Evolutionary conservation across 2,329 filamentous ascomycete genomes (phyloP).

Genomic region (Monilinia laxa): DNA sequence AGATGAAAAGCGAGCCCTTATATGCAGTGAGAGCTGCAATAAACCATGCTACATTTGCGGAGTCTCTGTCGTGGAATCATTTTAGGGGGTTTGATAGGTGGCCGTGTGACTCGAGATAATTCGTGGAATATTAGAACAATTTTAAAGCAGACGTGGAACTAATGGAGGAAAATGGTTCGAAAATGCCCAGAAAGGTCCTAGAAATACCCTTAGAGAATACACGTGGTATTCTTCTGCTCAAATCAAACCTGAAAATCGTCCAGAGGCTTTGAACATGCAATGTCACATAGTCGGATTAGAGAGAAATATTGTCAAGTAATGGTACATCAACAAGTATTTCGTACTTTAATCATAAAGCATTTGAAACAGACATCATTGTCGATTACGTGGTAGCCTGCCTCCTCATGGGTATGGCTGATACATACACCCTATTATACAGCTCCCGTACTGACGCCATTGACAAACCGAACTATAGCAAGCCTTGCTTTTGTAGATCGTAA

Average conservation of each 20-base stretch:
- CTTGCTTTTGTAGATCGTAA: slow-evolving; percentile 90
- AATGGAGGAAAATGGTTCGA: neutral
- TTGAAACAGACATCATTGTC: neutral
- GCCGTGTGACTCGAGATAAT: neutral
- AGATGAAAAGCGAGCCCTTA: neutral
- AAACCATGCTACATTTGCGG: neutral
- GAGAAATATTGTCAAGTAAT: too few species aligned
- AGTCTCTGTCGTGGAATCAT: too few species aligned
- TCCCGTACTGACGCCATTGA: slow-evolving; percentile 1
- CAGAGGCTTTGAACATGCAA: neutral
- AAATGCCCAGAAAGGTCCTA: too few species aligned
- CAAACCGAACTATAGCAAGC: slow-evolving; percentile 59
- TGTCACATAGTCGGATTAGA: neutral
- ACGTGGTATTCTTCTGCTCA: neutral
- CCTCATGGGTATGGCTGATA: slow-evolving; percentile 10
- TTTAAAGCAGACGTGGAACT: neutral
- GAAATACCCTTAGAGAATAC: neutral
- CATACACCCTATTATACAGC: slow-evolving; percentile 12
- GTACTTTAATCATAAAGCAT: neutral
- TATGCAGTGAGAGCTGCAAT: neutral
- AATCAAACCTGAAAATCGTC: neutral
- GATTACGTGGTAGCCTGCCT: neutral
- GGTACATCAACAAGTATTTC: neutral
- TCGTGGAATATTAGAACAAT: neutral
- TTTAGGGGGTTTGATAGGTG: neutral